Percentiles rank a stretch among this genome's conserved stretches.
phyloP scores from a whole-genome alignment of 2,329 filamentous ascomycete species.

The Pyrenochaeta sp. region DNA sequence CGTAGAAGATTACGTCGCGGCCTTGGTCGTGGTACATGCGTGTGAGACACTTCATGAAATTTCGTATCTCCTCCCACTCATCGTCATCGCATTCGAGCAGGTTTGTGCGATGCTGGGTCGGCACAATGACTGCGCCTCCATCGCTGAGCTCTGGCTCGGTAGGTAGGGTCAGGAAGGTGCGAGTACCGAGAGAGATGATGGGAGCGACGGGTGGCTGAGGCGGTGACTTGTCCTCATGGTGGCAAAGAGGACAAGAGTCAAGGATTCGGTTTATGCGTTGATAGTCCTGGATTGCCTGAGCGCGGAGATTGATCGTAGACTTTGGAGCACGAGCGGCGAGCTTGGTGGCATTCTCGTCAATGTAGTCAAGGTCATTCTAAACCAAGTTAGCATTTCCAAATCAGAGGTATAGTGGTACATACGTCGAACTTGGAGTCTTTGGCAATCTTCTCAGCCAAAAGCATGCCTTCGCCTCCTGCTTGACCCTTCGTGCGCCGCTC shows the following conservation, averaged over 20 bases:
- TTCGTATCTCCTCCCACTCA: conserved; percentile 98
- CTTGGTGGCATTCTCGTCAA: conserved; percentile 95
- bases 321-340: conserved; percentile 88
- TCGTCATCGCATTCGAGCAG: conserved; percentile 98
- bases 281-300: conserved; percentile 85
- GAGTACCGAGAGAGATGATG: conserved; percentile 83
- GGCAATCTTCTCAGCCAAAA: conserved; percentile 90
- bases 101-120: conserved; percentile 85
- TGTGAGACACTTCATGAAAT: conserved; percentile 97
- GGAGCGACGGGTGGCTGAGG: conserved; percentile 78
- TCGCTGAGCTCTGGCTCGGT: conserved; percentile 87
- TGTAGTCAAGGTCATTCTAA: conserved; percentile 87
- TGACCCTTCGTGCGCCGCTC: conserved; percentile 85
- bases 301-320: conserved; percentile 86
- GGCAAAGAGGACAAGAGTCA: conserved; percentile 87
- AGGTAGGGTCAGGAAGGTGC: conserved; percentile 86
- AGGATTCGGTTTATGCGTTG: conserved; percentile 88
- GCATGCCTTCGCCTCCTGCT: conserved; percentile 78
- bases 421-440: conserved; percentile 88
- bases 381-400: conserved; percentile 17
- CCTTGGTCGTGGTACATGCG: conserved; percentile 95
- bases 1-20: conserved; percentile 94
- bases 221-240: conserved; percentile 82
- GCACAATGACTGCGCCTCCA: conserved; percentile 87
- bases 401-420: conserved; percentile 28